Conservation (phyloP, 805 yeast genomes). For the Groenewaldozyma tartarivorans region DNA sequence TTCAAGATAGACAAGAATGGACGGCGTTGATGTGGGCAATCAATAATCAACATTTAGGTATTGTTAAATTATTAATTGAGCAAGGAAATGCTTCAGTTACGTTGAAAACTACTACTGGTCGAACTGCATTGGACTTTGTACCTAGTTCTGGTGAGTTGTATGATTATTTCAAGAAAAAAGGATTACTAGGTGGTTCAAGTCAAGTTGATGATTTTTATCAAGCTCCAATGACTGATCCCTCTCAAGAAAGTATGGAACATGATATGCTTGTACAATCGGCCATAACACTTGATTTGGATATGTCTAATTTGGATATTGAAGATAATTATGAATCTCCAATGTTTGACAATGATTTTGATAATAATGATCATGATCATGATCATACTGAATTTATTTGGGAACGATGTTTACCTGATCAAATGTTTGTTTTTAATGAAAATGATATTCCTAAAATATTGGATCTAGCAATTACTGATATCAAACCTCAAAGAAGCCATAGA, state of each 20-base stretch:
- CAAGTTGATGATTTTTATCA: constrained; percentile 20
- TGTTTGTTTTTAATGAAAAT: constrained; percentile 29
- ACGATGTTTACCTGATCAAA: constrained; percentile 30
- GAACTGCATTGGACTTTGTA: constrained; percentile 48
- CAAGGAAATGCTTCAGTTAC: constrained; percentile 46
- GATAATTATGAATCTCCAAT: constrained; percentile 7
- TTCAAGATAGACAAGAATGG: constrained; percentile 32
- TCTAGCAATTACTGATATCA: constrained; percentile 26
- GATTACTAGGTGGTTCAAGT: constrained; percentile 14
- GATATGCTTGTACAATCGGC: constrained; percentile 9
- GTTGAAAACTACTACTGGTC: constrained; percentile 32
- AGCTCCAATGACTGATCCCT: constrained; percentile 12
- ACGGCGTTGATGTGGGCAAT: constrained; percentile 80
- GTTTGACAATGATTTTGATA: constrained; percentile 11
- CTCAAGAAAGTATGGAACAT: not conserved
- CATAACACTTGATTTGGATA: constrained; percentile 24
- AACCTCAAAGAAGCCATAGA: constrained; percentile 27
- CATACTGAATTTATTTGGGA: constrained; percentile 31
- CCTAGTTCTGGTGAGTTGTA: constrained; percentile 45
- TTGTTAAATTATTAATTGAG: constrained; percentile 48
- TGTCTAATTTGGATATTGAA: constrained; percentile 16
- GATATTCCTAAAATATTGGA: constrained; percentile 31
- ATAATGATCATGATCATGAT: constrained; percentile 13
- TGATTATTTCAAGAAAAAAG: constrained; percentile 40
- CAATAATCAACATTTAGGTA: constrained; percentile 44